A percentile compares a stretch with the other conserved stretches of the same genome.
These are phyloP conservation scores for Pythium aristosporum DNA, from an alignment of 352 stramenopile species.

Conservation along the genomic window DNA sequence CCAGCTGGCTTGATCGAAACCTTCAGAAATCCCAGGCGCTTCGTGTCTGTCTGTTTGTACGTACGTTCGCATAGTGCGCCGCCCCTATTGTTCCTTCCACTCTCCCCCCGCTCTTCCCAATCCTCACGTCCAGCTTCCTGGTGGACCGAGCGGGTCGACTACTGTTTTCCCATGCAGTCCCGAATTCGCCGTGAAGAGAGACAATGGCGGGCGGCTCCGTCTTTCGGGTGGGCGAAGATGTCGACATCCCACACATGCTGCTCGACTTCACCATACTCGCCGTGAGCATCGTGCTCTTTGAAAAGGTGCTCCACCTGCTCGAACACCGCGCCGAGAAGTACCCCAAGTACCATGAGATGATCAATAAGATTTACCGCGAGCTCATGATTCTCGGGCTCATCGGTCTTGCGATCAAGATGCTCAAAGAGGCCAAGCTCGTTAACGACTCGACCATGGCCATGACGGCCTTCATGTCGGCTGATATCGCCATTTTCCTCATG, in stretches of 20 bases:
- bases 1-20: slow-evolving; percentile 5
- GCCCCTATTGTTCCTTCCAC: neutral
- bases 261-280: slow-evolving; percentile 47
- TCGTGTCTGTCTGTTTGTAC: neutral
- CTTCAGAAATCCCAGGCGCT: neutral
- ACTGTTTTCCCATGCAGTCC: neutral
- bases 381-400: slow-evolving; percentile 3
- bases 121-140: neutral
- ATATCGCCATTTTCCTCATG: slow-evolving; percentile 35
- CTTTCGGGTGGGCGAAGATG: slow-evolving; percentile 49
- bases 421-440: slow-evolving; percentile 22
- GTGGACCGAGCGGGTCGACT: neutral
- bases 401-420: slow-evolving; percentile 29
- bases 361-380: slow-evolving; percentile 42
- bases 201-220: slow-evolving; percentile 34
- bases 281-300: slow-evolving; percentile 45
- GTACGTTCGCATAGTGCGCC: too few species aligned
- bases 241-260: slow-evolving; percentile 56
- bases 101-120: neutral
- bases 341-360: slow-evolving; percentile 66
- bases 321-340: slow-evolving; percentile 45
- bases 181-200: neutral
- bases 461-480: slow-evolving; percentile 34
- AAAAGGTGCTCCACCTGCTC: slow-evolving; percentile 43
- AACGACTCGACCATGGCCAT: slow-evolving; percentile 18